Evolutionary conservation across 2,329 filamentous ascomycete genomes (phyloP).

Genomic region (Coleophoma eucalyptorum): DNA sequence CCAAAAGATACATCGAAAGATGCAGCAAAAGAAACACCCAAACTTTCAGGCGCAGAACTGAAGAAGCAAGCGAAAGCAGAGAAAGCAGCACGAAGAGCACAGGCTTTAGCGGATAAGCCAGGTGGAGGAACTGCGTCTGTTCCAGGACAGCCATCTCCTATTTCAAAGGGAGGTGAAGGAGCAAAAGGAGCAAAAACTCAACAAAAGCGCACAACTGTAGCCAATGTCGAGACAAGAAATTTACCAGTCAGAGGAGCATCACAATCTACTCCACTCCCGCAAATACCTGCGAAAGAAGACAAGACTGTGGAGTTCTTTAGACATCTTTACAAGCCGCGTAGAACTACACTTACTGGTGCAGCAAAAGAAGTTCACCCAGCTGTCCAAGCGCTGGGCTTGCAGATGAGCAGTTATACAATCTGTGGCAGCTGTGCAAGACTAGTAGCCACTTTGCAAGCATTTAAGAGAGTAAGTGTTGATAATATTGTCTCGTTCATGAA

Average conservation of each 20-base stretch:
- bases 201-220: constrained; percentile 26
- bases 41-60: constrained; percentile 70
- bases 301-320: constrained; percentile 76
- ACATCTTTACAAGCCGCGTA: constrained; percentile 75
- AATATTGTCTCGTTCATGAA: background rate
- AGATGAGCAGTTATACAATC: constrained; percentile 77
- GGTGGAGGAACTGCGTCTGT: constrained; percentile 28
- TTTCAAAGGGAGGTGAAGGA: constrained; percentile 20
- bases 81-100: constrained; percentile 78
- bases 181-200: constrained; percentile 32
- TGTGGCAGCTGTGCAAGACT: constrained; percentile 87
- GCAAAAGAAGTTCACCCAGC: constrained; percentile 78
- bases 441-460: constrained; percentile 81
- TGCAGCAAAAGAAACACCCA: constrained; percentile 32
- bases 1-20: background rate
- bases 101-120: constrained; percentile 36
- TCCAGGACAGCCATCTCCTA: constrained; percentile 12
- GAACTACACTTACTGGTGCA: constrained; percentile 54
- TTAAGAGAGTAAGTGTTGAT: constrained; percentile 67
- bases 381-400: constrained; percentile 79
- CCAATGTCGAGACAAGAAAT: constrained; percentile 21
- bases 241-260: constrained; percentile 20
- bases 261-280: constrained; percentile 27
- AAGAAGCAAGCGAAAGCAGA: constrained; percentile 88
- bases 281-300: constrained; percentile 51